Evolutionary conservation across 192 early-diverging fungal species (phyloP).

Genomic region (Rhizoclosmatium globosum): DNA sequence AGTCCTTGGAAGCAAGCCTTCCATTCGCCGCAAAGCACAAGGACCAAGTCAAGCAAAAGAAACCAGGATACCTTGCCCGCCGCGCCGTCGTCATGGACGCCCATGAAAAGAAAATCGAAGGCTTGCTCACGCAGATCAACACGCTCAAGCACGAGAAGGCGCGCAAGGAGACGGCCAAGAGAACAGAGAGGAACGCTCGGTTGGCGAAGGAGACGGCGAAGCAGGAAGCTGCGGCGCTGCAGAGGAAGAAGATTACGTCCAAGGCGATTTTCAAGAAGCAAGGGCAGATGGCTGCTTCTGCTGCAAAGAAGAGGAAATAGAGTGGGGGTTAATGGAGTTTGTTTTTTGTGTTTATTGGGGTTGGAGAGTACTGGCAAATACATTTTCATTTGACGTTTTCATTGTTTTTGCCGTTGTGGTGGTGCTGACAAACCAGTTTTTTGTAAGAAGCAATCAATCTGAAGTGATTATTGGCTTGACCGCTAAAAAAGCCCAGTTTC

Average conservation of each 20-base stretch:
- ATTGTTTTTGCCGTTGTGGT: too few relatives aligned
- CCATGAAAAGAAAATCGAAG: slow-evolving; percentile 87
- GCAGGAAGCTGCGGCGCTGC: slow-evolving; percentile 43
- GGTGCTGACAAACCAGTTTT: too few relatives aligned
- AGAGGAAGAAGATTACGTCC: slow-evolving; percentile 38
- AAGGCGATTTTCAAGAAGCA: slow-evolving; percentile 44
- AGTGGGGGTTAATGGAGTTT: background rate
- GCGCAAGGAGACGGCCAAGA: slow-evolving; percentile 72
- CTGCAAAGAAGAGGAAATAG: slow-evolving; percentile 2
- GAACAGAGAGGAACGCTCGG: slow-evolving; percentile 55
- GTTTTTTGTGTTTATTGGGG: too few relatives aligned
- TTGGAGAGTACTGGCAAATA: too few relatives aligned
- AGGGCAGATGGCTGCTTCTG: slow-evolving; percentile 16
- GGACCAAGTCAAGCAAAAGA: slow-evolving; percentile 56
- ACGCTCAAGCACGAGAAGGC: slow-evolving; percentile 88
- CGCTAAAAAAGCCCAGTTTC: too few relatives aligned
- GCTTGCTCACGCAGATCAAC: slow-evolving; percentile 85
- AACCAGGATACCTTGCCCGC: slow-evolving; percentile 56
- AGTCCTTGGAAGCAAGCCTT: slow-evolving; percentile 78
- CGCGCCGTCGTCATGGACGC: slow-evolving; percentile 92
- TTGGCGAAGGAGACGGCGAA: slow-evolving; percentile 53
- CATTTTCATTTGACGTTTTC: too few relatives aligned
- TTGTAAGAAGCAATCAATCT: too few relatives aligned
- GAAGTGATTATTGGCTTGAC: too few relatives aligned
- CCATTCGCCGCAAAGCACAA: slow-evolving; percentile 94